Evolutionary conservation across 2,329 filamentous ascomycete genomes (phyloP).

Genomic region (Herpotrichia juniperi): DNA sequence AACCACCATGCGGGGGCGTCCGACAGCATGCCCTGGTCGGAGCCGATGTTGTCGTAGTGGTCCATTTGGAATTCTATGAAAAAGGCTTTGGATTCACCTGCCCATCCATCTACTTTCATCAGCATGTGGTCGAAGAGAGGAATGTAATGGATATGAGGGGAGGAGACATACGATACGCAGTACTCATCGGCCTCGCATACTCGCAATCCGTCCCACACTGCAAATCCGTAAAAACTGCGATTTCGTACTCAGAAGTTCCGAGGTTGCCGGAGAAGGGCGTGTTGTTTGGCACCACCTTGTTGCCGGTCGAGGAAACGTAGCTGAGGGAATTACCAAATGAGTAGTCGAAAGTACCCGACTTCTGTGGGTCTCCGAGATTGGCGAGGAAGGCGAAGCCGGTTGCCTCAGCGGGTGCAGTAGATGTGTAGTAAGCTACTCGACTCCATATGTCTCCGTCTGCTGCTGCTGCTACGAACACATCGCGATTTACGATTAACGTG

Average conservation of each 20-base stretch:
- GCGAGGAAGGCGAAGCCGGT: constrained; percentile 65
- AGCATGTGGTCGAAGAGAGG: too few species aligned
- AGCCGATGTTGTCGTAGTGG: constrained; percentile 39
- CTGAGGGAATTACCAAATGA: constrained; percentile 64
- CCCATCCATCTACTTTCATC: constrained; percentile 75
- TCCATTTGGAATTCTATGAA: constrained; percentile 75
- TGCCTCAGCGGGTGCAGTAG: constrained; percentile 45
- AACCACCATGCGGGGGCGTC: constrained; percentile 80
- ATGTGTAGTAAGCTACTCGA: constrained; percentile 57
- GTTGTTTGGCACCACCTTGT: constrained; percentile 53
- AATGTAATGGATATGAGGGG: constrained; percentile 2
- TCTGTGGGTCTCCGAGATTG: constrained; percentile 59
- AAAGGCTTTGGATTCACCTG: constrained; percentile 73
- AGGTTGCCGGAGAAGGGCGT: constrained; percentile 57
- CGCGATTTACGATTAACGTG: background rate
- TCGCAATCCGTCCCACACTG: constrained; percentile 56
- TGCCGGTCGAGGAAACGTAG: constrained; percentile 58
- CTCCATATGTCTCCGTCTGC: constrained; percentile 46
- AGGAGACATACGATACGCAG: constrained; percentile 55
- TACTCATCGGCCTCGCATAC: constrained; percentile 54
- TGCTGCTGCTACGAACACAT: constrained; percentile 8
- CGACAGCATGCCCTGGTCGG: constrained; percentile 49
- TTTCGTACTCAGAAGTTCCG: constrained; percentile 40
- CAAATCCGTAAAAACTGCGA: constrained; percentile 43
- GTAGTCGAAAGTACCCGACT: constrained; percentile 62